Evolutionary conservation across 2,329 filamentous ascomycete genomes (phyloP), one percentile per base, ranked within the genome.

Genomic region (Coleophoma crateriformis): DNA sequence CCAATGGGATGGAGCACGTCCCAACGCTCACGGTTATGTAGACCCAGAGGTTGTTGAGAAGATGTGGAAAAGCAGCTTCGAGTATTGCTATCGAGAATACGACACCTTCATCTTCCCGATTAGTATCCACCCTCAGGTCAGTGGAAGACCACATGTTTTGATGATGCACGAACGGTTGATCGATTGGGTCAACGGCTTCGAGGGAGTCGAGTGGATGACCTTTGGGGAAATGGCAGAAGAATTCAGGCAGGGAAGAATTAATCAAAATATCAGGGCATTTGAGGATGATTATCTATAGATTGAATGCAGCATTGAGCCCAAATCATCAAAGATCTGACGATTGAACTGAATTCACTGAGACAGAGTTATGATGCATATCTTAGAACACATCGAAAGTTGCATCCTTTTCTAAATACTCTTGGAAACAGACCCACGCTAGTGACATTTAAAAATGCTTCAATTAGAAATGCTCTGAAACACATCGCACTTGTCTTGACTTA

Each of bases 91-190:
- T 54, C 56, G 67, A 33, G 71, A 73, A 57, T 70, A 72, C 51
- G 70, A 73, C 12, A 64, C 63, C 8, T 75, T 75, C 50, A 62
- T 75, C 8, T 75, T 75, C 52, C 71, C 71, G 2, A 72, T 75
- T 37, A 68, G 63, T 33, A 70, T 74, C 39, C 72, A 75, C 58
- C 73, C 73, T 15, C 70, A 76, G 53, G 71, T 75, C 8, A 69
- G 66, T 54, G 73, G 72, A 5, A 73, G 72, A 61, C 68, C 72
- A 22, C 71, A 75, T 54, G 68, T 73, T 6, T 60, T 74, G 15
- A 46, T 72, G 50, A 67, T 76, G 70, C 72, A 74, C 19, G 39
- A 42, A 7, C n/a, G 39, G 19, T 42, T 42, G 39, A 22, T 42
- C 7, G n/a, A 22, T 22, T 42, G 39, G 39, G 19, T 22, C 19